Conservation (phyloP, 768 basidiomycete genomes). For the Tulasnella sp. region DNA sequence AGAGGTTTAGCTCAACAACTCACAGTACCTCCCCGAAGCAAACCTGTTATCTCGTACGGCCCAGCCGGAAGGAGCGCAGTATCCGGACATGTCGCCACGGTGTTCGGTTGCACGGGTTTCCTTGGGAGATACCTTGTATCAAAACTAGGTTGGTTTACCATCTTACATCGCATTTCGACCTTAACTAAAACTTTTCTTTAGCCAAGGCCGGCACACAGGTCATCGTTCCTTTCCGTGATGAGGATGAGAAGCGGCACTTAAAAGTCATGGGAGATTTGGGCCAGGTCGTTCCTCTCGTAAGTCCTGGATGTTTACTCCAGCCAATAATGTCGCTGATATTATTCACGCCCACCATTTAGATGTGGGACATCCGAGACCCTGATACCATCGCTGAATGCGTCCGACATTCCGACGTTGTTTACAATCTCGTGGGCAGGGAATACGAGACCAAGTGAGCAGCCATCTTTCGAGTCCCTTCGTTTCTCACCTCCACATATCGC, state of each 20-base stretch:
- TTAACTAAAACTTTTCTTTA: conserved; percentile 41
- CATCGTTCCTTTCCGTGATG: conserved; percentile 91
- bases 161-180: neutral
- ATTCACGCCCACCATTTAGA: conserved; percentile 53
- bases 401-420: conserved; percentile 93
- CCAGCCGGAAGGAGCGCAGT: conserved; percentile 83
- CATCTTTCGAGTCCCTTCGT: neutral
- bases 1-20: conserved; percentile 29
- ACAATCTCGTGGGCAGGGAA: conserved; percentile 93
- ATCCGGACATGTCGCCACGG: conserved; percentile 90
- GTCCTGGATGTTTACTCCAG: conserved; percentile 38
- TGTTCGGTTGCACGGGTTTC: conserved; percentile 96
- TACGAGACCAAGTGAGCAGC: conserved; percentile 86
- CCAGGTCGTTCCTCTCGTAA: conserved; percentile 91
- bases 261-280: conserved; percentile 96
- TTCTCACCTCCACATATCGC: neutral
- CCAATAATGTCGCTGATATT: neutral
- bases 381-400: conserved; percentile 92
- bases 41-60: conserved; percentile 75
- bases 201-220: conserved; percentile 93
- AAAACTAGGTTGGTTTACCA: conserved; percentile 73
- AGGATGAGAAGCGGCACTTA: conserved; percentile 87
- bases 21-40: conserved; percentile 40
- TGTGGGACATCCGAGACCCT: conserved; percentile 93
- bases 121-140: conserved; percentile 91